These are phyloP conservation scores for Bifiguratus adelaidae DNA, from an alignment of 192 early-diverging fungal species.

Conservation along the genomic window DNA sequence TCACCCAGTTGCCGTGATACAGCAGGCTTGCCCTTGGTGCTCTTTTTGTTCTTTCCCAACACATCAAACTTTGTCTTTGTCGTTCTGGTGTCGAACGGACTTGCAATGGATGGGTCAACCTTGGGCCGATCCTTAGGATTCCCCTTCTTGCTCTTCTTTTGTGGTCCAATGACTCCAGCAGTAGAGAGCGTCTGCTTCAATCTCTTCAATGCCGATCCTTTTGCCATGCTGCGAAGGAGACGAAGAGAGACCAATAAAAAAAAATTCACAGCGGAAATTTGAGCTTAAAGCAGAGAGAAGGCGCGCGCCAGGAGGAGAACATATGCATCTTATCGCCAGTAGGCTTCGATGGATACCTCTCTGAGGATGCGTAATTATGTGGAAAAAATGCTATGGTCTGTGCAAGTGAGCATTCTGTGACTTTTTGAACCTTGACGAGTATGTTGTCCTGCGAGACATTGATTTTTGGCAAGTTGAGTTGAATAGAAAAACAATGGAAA, in stretches of 20 bases:
- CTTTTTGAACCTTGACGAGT: too few species aligned
- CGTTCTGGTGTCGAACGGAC: slow-evolving; percentile 88
- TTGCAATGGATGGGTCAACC: slow-evolving; percentile 37
- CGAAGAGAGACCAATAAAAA: neutral
- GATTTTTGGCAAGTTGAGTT: too few species aligned
- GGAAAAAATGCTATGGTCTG: too few species aligned
- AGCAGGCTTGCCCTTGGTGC: slow-evolving; percentile 70
- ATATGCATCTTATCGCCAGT: too few species aligned
- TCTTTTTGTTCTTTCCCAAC: slow-evolving; percentile 73
- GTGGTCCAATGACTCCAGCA: slow-evolving; percentile 69
- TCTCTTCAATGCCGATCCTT: slow-evolving; percentile 67
- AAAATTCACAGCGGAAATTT: neutral
- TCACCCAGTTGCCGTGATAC: slow-evolving; percentile 71
- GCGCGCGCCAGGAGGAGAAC: too few species aligned
- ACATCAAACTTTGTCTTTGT: slow-evolving; percentile 76
- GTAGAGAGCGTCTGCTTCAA: slow-evolving; percentile 70
- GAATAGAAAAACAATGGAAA: too few species aligned
- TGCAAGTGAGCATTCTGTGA: too few species aligned
- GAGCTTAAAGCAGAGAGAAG: too few species aligned
- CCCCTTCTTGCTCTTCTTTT: slow-evolving; percentile 49
- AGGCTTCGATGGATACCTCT: too few species aligned
- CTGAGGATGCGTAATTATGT: too few species aligned
- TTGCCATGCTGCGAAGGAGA: neutral
- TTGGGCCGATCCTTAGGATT: slow-evolving; percentile 26
- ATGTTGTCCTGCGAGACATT: too few species aligned